Conservation (phyloP, 2,329 filamentous ascomycete genomes). For the Malbranchea zuffiana region DNA sequence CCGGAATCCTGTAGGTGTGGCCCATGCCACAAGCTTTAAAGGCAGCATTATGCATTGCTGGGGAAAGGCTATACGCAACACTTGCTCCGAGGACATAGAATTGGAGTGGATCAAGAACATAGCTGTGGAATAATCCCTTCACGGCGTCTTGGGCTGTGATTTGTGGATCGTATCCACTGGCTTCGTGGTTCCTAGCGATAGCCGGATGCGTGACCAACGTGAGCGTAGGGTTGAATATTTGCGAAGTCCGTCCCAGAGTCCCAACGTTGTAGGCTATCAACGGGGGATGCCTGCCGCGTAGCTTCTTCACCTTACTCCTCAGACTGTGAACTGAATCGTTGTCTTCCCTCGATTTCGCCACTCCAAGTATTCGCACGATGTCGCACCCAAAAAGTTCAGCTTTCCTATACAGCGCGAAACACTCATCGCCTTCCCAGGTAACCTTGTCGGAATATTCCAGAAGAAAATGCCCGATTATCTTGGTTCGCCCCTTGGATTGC, state of each 20-base stretch:
- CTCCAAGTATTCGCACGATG: conserved; percentile 50
- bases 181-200: conserved; percentile 34
- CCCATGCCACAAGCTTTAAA: conserved; percentile 56
- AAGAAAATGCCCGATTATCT: conserved; percentile 50
- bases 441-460: conserved; percentile 32
- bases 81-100: conserved; percentile 66
- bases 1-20: conserved; percentile 55
- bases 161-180: conserved; percentile 25
- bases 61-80: conserved; percentile 61
- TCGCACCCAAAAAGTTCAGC: conserved; percentile 51
- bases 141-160: conserved; percentile 55
- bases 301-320: conserved; percentile 38
- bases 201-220: conserved; percentile 48
- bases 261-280: conserved; percentile 57
- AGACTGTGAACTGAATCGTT: conserved; percentile 52
- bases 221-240: conserved; percentile 55
- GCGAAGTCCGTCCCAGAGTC: conserved; percentile 50
- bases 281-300: conserved; percentile 39
- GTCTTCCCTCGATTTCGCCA: conserved; percentile 47
- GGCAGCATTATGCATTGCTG: conserved; percentile 66
- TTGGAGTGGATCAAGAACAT: conserved; percentile 57
- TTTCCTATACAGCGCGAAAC: conserved; percentile 47
- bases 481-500: conserved; percentile 43
- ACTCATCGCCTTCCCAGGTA: conserved; percentile 48
- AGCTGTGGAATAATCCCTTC: conserved; percentile 54